phyloP scores from a whole-genome alignment of 1,284 basidiomycete species.

The Trichosporon inkin region DNA sequence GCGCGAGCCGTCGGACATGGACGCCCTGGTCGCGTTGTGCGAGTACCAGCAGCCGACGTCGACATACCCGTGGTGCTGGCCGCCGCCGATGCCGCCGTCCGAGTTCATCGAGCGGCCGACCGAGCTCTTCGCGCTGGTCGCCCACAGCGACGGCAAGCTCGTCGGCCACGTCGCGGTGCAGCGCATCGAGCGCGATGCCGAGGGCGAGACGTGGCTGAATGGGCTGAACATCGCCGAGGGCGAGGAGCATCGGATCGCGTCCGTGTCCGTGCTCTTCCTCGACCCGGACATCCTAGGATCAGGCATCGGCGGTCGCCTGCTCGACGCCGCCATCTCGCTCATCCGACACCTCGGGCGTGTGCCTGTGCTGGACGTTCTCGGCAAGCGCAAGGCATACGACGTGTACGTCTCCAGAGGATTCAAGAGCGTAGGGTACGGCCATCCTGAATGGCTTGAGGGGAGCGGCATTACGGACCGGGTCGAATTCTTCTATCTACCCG shows the following conservation, averaged over 20 bases:
- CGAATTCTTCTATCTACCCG: slow-evolving; percentile 1
- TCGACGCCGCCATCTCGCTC: not conserved
- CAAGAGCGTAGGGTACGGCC: not conserved
- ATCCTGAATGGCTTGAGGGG: not conserved
- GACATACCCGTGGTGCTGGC: slow-evolving; percentile 1
- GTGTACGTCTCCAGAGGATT: not conserved
- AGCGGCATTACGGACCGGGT: not conserved
- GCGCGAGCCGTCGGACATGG: not conserved
- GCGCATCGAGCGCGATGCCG: not conserved
- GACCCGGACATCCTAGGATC: not conserved
- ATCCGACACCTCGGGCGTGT: not conserved
- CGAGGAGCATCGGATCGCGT: not conserved
- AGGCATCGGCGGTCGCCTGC: not conserved
- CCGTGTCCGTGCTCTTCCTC: not conserved
- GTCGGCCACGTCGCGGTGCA: not conserved
- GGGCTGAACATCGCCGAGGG: not conserved
- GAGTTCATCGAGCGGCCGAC: not conserved
- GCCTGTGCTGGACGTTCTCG: not conserved
- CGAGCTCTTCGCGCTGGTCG: not conserved
- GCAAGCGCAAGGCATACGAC: not conserved
- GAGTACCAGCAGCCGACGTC: not conserved
- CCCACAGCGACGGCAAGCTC: not conserved
- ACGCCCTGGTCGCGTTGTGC: not conserved
- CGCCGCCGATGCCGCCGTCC: not conserved
- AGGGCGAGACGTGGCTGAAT: not conserved